phyloP scores from a whole-genome alignment of 306 rosid species.

The Fragaria nilgerrensis region DNA sequence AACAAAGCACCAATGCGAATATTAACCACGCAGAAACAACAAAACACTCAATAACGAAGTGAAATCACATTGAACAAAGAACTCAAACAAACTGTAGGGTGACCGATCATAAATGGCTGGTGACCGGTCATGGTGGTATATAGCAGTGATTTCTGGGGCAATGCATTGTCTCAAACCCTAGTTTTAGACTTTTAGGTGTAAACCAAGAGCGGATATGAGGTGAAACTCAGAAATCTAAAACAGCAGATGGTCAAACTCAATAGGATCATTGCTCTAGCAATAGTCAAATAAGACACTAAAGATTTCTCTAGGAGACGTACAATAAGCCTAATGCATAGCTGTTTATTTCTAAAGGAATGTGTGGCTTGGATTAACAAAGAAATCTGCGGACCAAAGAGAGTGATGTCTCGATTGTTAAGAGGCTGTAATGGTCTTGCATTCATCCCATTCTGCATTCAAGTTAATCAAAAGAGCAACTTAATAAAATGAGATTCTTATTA shows the following conservation, averaged over 20 bases:
- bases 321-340: background rate
- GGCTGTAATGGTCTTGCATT: slow-evolving; percentile 36
- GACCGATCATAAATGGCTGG: background rate
- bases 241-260: background rate
- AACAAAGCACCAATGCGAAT: background rate
- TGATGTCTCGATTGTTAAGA: slow-evolving; percentile 22
- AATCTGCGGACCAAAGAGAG: background rate
- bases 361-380: background rate
- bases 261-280: background rate
- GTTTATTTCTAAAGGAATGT: background rate
- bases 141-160: background rate
- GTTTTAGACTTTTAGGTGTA: background rate
- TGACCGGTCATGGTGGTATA: too few relatives aligned
- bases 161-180: background rate
- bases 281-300: background rate
- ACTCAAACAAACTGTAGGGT: background rate
- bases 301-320: background rate
- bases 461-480: background rate
- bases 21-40: too few relatives aligned
- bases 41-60: background rate
- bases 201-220: background rate
- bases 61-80: background rate
- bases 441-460: slow-evolving; percentile 32
- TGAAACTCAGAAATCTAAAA: too few relatives aligned
- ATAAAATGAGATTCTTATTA: background rate